Conservation (phyloP, 768 basidiomycete species). For the Jaapia argillacea region DNA sequence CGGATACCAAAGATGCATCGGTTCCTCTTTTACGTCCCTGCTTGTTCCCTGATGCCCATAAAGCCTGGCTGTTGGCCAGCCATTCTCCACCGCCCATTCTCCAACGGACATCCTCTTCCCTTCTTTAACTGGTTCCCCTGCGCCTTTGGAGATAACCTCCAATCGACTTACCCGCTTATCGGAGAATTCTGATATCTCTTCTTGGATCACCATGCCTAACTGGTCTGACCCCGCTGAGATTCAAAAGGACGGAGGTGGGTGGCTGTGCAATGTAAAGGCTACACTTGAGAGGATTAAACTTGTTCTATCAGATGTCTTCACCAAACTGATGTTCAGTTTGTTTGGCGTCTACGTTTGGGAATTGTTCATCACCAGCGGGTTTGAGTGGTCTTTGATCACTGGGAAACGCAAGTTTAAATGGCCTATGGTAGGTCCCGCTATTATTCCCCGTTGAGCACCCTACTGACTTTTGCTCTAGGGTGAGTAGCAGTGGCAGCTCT, state of each 20-base stretch:
- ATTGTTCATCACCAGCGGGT: slow-evolving; percentile 47
- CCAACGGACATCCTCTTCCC: neutral
- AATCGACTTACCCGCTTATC: neutral
- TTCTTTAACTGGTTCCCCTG: neutral
- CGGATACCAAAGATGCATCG: too few species aligned
- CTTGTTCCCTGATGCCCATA: too few species aligned
- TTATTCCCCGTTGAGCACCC: slow-evolving; percentile 30
- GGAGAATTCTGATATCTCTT: too few species aligned
- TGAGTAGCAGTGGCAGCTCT: too few species aligned
- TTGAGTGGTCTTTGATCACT: slow-evolving; percentile 57
- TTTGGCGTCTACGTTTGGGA: slow-evolving; percentile 67
- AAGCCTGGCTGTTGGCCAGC: too few species aligned
- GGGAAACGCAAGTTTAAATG: slow-evolving; percentile 51
- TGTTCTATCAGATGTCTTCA: slow-evolving; percentile 37
- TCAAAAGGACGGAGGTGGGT: neutral
- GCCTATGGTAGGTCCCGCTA: slow-evolving; percentile 65
- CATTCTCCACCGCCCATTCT: neutral
- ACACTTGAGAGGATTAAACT: neutral
- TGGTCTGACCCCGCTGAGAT: neutral
- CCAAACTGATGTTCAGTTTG: slow-evolving; percentile 48
- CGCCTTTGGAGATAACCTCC: neutral
- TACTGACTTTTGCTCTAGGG: neutral
- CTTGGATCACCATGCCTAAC: neutral
- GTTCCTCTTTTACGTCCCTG: too few species aligned
- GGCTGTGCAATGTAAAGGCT: neutral